Evolutionary conservation across 1,284 basidiomycete genomes (phyloP).

Genomic region (Cryptococcus jaspeensis): DNA sequence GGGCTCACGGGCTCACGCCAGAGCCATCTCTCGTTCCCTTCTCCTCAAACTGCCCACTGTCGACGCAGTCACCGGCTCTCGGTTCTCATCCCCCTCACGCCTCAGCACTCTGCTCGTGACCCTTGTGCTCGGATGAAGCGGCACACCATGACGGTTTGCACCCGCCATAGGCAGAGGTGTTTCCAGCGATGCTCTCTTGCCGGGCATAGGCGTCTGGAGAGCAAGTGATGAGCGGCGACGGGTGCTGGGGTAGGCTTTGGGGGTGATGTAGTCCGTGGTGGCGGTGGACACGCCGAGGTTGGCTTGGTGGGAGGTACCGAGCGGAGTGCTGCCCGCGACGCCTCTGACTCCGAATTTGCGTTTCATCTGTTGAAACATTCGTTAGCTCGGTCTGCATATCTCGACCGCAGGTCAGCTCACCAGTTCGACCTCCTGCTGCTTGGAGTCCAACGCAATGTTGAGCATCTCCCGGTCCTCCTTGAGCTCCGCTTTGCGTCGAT

Average conservation of each 20-base stretch:
- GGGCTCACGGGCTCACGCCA: slow-evolving; percentile 8
- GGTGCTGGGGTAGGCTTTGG: neutral
- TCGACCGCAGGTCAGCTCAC: slow-evolving; percentile 55
- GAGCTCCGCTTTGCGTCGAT: slow-evolving; percentile 65
- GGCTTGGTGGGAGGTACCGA: slow-evolving; percentile 15
- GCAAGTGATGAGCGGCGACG: slow-evolving; percentile 15
- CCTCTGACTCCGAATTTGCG: slow-evolving; percentile 64
- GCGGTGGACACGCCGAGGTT: slow-evolving; percentile 8
- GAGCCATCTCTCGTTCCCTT: slow-evolving; percentile 10
- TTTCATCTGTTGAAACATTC: slow-evolving; percentile 60
- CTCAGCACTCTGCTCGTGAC: slow-evolving; percentile 13
- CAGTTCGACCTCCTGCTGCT: slow-evolving; percentile 84
- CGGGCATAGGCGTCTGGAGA: slow-evolving; percentile 12
- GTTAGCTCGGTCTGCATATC: neutral
- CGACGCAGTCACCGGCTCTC: slow-evolving; percentile 3
- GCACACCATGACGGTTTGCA: slow-evolving; percentile 11
- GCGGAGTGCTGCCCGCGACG: slow-evolving; percentile 62
- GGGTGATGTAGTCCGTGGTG: neutral
- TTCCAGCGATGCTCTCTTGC: slow-evolving; percentile 5
- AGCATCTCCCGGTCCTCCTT: slow-evolving; percentile 74
- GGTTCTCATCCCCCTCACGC: slow-evolving; percentile 19
- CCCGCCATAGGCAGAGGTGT: slow-evolving; percentile 4
- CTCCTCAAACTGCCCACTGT: slow-evolving; percentile 3
- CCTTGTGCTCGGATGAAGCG: slow-evolving; percentile 16
- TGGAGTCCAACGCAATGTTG: slow-evolving; percentile 81